Evolutionary conservation across 2,329 filamentous ascomycete species (phyloP), one percentile per base, ranked within the genome.

Genomic region (Diaporthe nobilis): DNA sequence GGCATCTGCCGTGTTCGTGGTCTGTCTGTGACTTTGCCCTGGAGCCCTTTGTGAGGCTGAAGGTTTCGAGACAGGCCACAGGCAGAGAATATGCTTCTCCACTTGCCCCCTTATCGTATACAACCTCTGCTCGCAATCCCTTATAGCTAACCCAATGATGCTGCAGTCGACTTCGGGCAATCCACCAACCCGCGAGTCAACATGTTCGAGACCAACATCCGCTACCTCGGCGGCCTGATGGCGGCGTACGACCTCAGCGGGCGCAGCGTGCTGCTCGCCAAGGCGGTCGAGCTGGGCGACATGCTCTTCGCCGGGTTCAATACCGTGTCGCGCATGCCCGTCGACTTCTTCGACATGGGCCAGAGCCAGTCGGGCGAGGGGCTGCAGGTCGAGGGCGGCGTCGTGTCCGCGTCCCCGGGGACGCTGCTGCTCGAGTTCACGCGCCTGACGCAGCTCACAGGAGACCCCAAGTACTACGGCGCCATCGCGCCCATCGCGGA

Each of bases 351-450:
- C 78, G 81, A 86, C 79, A 92, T 84, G 39, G 77, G 80, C 6
- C 78, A 79, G 6, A 85, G 85, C 3, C 85, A 85, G 75, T 81
- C 79, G 0, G 85, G 86, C 7, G 73, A 79, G 0, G 83, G 82
- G 0, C 78, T 86, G 15, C 49, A 72, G 0, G 78, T 85, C 0
- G 85, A 87, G 75, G 25, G 42, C 0, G 79, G 75, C 1, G 86
- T 88, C 6, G 85, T 87, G 20, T 85, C 86, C 4, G 87, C 87
- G 9, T 85, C 85, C 8, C 85, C 87, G 1, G 94, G 93, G 8
- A 94, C 92, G 7, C 85, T 95, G 68, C 92, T 91, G 1, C 84
- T 96, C 75, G 94, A 96, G 79, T 92, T 95, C 82, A 94, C 93
- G 20, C 88, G 92, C 22, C 85, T 96, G 67, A 92, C 93, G 3